Percentiles rank a stretch among this genome's conserved stretches.
Conservation (phyloP, 495 filamentous ascomycete genomes). For the Annulohypoxylon moriforme region DNA sequence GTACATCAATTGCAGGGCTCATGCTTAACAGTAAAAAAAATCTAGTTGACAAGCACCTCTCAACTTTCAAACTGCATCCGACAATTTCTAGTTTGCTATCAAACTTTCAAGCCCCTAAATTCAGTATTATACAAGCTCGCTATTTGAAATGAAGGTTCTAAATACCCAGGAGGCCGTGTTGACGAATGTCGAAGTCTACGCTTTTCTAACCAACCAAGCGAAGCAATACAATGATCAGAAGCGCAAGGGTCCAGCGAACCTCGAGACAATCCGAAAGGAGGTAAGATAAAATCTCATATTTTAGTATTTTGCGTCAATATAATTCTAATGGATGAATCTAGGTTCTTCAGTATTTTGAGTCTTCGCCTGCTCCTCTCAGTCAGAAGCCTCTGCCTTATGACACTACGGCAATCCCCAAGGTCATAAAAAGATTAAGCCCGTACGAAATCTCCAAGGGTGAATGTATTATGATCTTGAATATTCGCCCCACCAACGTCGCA, state of each 20-base stretch:
- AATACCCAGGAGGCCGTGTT: slow-evolving; percentile 59
- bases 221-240: slow-evolving; percentile 52
- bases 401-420: slow-evolving; percentile 42
- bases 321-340: slow-evolving; percentile 10
- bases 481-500: slow-evolving; percentile 52
- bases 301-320: not conserved
- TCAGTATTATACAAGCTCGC: no score
- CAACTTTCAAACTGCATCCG: not conserved
- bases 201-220: slow-evolving; percentile 56
- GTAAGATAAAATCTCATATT: slow-evolving; percentile 25
- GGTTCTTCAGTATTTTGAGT: slow-evolving; percentile 55
- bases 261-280: slow-evolving; percentile 50
- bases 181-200: slow-evolving; percentile 62
- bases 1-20: not conserved
- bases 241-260: slow-evolving; percentile 55
- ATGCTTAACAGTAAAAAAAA: not conserved
- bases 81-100: not conserved
- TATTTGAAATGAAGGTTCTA: slow-evolving; percentile 59
- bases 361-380: slow-evolving; percentile 55
- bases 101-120: not conserved
- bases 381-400: slow-evolving; percentile 55
- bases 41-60: not conserved
- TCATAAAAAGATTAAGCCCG: slow-evolving; percentile 53
- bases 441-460: slow-evolving; percentile 60
- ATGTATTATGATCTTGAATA: slow-evolving; percentile 58